Percentiles rank a stretch among this genome's conserved stretches.
These are phyloP conservation scores for Fusarium nodosum DNA, from an alignment of 2,329 filamentous ascomycete genomes.

Conservation along the genomic window DNA sequence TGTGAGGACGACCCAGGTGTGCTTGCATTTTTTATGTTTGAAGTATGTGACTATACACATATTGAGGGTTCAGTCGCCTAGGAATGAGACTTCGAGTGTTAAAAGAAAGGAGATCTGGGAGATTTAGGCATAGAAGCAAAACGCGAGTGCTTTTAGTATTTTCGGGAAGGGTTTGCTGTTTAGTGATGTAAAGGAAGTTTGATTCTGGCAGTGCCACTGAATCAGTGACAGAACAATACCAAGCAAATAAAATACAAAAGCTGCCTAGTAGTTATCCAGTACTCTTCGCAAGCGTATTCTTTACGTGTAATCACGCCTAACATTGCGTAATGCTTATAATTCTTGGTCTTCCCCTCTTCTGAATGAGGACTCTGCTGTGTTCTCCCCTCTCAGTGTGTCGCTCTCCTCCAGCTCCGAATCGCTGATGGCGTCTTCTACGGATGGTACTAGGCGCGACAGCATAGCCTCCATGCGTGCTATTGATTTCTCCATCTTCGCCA, in stretches of 20 bases:
- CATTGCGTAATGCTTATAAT: slow-evolving; percentile 17
- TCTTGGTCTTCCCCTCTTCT: slow-evolving; percentile 33
- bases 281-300: slow-evolving; percentile 9
- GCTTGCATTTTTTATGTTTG: slow-evolving; percentile 63
- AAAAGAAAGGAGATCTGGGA: not conserved
- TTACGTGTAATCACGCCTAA: slow-evolving; percentile 11
- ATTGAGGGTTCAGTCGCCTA: not conserved
- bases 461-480: slow-evolving; percentile 64
- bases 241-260: slow-evolving; percentile 13
- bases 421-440: slow-evolving; percentile 46
- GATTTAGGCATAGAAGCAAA: not conserved
- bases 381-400: slow-evolving; percentile 50
- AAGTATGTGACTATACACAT: slow-evolving; percentile 67
- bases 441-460: slow-evolving; percentile 57
- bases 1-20: slow-evolving; percentile 65
- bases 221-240: slow-evolving; percentile 15
- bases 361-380: slow-evolving; percentile 52
- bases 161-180: not conserved
- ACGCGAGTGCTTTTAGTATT: not conserved
- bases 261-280: slow-evolving; percentile 6
- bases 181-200: slow-evolving; percentile 1
- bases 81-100: not conserved
- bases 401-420: slow-evolving; percentile 50
- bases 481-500: slow-evolving; percentile 65
- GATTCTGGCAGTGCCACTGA: slow-evolving; percentile 22